Evolutionary conservation across 306 rosid species (phyloP).

Genomic region (Lathyrus tuberosus): DNA sequence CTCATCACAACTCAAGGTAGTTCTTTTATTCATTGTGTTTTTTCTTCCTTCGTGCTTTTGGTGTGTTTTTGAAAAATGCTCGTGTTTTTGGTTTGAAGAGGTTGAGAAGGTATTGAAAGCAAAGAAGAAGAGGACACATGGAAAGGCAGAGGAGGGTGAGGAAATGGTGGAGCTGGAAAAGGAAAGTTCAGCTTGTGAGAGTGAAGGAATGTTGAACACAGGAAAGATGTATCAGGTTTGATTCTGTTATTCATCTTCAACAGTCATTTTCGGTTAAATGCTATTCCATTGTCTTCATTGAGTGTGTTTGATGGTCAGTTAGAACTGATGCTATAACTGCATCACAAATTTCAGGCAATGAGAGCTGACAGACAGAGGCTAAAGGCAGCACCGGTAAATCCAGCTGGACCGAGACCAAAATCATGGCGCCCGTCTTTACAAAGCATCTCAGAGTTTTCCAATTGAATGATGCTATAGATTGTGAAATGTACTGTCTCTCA

Average conservation of each 20-base stretch:
- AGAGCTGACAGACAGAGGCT: conserved; percentile 58
- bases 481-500: conserved; percentile 24
- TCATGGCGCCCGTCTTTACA: conserved; percentile 90
- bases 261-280: not conserved
- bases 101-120: conserved; percentile 80
- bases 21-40: not conserved
- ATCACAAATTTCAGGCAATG: conserved; percentile 53
- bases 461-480: too few species aligned
- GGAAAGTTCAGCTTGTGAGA: conserved; percentile 45
- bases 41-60: not conserved
- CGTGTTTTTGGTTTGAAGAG: conserved; percentile 52
- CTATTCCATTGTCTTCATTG: not conserved
- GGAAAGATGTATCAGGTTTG: conserved; percentile 54
- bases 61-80: not conserved
- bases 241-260: conserved; percentile 18
- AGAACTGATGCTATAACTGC: conserved; percentile 33
- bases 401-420: conserved; percentile 52
- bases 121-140: conserved; percentile 65
- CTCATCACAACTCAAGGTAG: conserved; percentile 82
- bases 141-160: conserved; percentile 44
- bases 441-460: conserved; percentile 77
- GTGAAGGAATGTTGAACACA: conserved; percentile 42
- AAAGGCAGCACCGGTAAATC: conserved; percentile 45
- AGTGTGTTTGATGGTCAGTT: not conserved
- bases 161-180: conserved; percentile 36